These are phyloP conservation scores for Silene uniflora DNA, from an alignment of 148 eudicot genomes.

Conservation along the genomic window DNA sequence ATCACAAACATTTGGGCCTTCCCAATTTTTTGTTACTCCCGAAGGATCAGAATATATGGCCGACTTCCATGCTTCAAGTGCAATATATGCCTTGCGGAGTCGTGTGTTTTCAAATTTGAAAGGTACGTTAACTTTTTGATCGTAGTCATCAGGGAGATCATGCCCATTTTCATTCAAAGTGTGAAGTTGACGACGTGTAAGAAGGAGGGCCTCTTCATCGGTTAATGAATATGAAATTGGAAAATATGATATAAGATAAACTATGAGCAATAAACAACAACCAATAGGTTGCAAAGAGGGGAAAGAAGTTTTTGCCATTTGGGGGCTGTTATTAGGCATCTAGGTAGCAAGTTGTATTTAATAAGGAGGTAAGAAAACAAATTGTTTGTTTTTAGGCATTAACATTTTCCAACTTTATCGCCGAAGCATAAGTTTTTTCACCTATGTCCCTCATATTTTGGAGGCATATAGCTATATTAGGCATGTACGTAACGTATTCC, in stretches of 20 bases:
- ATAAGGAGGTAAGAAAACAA: conserved; percentile 18
- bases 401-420: not conserved
- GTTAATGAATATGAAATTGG: conserved; percentile 28
- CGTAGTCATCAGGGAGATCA: conserved; percentile 26
- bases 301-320: conserved; percentile 23
- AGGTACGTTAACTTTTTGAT: conserved; percentile 13
- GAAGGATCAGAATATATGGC: conserved; percentile 65
- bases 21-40: conserved; percentile 46
- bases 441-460: not conserved
- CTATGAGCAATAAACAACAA: conserved; percentile 17
- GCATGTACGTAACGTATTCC: not conserved
- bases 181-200: conserved; percentile 38
- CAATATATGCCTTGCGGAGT: conserved; percentile 57
- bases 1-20: conserved; percentile 58
- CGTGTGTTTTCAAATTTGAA: conserved; percentile 44
- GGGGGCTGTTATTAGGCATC: conserved; percentile 16
- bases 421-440: conserved; percentile 21
- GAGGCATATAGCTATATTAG: conserved; percentile 18
- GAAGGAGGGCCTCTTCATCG: conserved; percentile 26
- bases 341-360: conserved; percentile 23
- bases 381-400: conserved; percentile 13
- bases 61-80: conserved; percentile 63
- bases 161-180: conserved; percentile 33
- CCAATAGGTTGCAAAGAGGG: conserved; percentile 3
- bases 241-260: not conserved